Base-by-base conservation (phyloP, 768 basidiomycete genomes). In the Mycena olivaceomarginata region DNA sequence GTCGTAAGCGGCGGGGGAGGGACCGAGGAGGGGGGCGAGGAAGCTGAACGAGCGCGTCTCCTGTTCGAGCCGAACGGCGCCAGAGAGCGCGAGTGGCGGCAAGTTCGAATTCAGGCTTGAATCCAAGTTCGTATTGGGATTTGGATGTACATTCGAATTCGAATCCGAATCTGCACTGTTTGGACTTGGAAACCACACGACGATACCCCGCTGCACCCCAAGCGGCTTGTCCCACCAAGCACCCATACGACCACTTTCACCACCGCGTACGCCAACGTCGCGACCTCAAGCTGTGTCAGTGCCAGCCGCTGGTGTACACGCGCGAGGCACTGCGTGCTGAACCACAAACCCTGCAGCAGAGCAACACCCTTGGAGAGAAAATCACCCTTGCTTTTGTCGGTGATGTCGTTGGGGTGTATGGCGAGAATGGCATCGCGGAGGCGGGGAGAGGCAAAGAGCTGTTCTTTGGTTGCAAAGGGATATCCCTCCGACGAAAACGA, bases 181-280 rank as follows among this genome's bases (percentile, higher is more conserved):
- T 3, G 31, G 31, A 31, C 31, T 31, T 31, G 3, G n/a, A 1
- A 1, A 31, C 8, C 62, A 69, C 18, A 80, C 40, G 5, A 68
- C 66, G 43, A 86, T 75, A 3, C 80, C 82, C 16, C 72, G 74
- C 13, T 75, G 77, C 0, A 88, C 84, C 67, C 85, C 83, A 15
- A 84, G 81, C 2, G 87, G 88, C 77, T 89, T 89, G 40, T 82
- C 53, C 87, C 85, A 88, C 88, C 88, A 88, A 85, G 64, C 1
- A 68, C 40, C 74, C 86, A 88, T 18, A 80, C 83, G 8, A 82
- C 70, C 11, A 82, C 75, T 43, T 84, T 87, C 25, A 87, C 76
- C 11, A 82, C 56, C 3, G 82, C 83, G 67, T 85, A 85, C 0
- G 83, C 86, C 31, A 87, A 40, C 1, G 88, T n/a, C n/a, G n/a